Evolutionary conservation across 176 grass and related monocot genomes (phyloP), one percentile per base, ranked within the genome.

Genomic region (Microstegium vimineum): DNA sequence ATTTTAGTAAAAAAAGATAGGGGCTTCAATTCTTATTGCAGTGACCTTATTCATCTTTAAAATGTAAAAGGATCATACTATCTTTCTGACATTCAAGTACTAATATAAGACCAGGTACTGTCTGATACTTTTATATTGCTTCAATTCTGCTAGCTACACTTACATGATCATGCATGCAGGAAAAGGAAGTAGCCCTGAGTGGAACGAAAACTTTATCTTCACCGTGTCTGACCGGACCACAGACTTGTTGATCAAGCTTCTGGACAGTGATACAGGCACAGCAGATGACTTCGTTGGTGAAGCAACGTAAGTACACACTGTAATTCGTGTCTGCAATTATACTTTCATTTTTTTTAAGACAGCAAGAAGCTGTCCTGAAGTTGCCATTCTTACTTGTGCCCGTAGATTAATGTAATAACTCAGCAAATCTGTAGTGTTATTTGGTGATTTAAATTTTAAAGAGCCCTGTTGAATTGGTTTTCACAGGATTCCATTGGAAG

Each of bases 181-280:
- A 81, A 94, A 91, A 86, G 96, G 96, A 88, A 90, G 59, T 66
- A 82, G 77, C 17, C 97, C 97, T 66, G 86, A 99, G 70, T 99
- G 97, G 97, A 96, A 99, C 45, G 93, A 99, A 80, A 95, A 37
- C 79, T 99, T 99, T 81, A 89, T 99, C 37, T 99, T 96, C 74
- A 95, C 72, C 0, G 82, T 99, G 57, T 87, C 91, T 37, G 91
- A 90, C 79, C 38, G 28, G 75, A 89, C 82, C 30, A 5, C 68
- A 71, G 93, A 99, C 10, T 79, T 99, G 49, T 14, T 86, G 20
- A 89, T 99, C 57, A 95, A 95, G 84, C 85, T 99, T 66, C 85
- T 95, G 80, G 97, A 99, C 59, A 95, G 88, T 60, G 96, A 99
- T 81, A 45, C 71, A 33, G 80, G 91, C 49, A 87, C 91, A 49